A percentile compares a stretch with the other conserved stretches of the same genome.
These are phyloP conservation scores for Aspergillus calidoustus DNA, from an alignment of 2,329 filamentous ascomycete genomes.

Conservation along the genomic window DNA sequence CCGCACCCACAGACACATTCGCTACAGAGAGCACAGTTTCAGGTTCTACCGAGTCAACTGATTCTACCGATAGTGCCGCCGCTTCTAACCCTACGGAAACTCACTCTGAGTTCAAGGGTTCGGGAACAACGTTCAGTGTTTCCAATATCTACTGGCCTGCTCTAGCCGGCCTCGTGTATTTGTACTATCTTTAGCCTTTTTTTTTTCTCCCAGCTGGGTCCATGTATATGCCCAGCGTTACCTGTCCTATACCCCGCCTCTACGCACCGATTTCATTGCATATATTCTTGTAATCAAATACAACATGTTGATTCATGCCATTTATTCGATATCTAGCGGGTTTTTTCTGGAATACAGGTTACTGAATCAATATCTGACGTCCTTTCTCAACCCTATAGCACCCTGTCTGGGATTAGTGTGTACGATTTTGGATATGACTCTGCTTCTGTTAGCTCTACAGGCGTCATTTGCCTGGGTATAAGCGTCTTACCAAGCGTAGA, in stretches of 20 bases:
- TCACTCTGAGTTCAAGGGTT: conserved; percentile 14
- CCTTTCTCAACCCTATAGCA: conserved; percentile 19
- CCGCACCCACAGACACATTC: conserved; percentile 19
- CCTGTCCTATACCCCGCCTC: conserved; percentile 2
- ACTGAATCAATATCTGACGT: neutral
- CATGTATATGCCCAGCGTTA: conserved; percentile 3
- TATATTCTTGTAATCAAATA: conserved; percentile 16
- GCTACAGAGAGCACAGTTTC: conserved; percentile 25
- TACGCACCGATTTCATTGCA: conserved; percentile 1
- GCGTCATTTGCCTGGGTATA: neutral
- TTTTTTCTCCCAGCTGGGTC: neutral
- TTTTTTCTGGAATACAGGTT: neutral
- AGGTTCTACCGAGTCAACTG: conserved; percentile 17
- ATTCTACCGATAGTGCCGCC: neutral
- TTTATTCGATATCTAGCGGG: conserved; percentile 1
- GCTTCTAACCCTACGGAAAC: conserved; percentile 14
- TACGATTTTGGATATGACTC: conserved; percentile 51
- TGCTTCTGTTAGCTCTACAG: conserved; percentile 21
- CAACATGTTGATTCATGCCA: conserved; percentile 16
- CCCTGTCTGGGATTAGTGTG: conserved; percentile 43
- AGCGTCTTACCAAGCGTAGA: conserved; percentile 36
- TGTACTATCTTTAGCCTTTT: conserved; percentile 21
- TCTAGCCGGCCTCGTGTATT: conserved; percentile 19
- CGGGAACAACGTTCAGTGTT: conserved; percentile 13
- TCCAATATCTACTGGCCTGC: conserved; percentile 23